These are phyloP conservation scores for Nemania diffusa DNA, from an alignment of 2,329 filamentous ascomycete species.

Conservation along the genomic window DNA sequence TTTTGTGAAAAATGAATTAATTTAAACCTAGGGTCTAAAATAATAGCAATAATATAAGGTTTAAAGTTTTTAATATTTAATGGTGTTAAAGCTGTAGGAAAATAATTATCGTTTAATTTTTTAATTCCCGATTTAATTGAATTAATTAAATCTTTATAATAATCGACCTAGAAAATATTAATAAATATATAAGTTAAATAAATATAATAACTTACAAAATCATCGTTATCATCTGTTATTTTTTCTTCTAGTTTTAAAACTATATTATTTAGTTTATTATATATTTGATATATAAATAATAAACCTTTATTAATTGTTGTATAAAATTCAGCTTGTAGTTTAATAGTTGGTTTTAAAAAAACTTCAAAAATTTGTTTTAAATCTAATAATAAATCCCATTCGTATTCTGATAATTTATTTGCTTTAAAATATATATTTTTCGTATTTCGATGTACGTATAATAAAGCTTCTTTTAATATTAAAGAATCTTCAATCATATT, in stretches of 20 bases:
- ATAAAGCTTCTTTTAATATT: no score
- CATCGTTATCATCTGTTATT: neutral
- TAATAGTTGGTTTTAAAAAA: conserved; percentile 10
- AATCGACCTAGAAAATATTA: neutral
- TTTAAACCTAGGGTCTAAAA: conserved; percentile 10
- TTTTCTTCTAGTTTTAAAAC: neutral
- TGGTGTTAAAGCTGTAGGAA: neutral
- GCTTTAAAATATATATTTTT: no score
- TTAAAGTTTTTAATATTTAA: neutral
- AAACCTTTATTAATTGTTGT: no score
- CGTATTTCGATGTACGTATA: no score
- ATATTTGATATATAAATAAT: conserved; percentile 19
- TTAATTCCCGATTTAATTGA: neutral
- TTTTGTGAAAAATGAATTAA: conserved; percentile 1
- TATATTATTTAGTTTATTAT: neutral
- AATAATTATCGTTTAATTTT: conserved; percentile 2
- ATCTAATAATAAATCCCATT: conserved; percentile 12
- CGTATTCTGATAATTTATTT: no score
- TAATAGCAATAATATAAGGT: conserved; percentile 9
- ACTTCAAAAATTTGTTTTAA: conserved; percentile 12
- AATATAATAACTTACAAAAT: conserved; percentile 6
- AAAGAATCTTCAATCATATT: no score
- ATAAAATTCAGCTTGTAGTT: conserved; percentile 13
- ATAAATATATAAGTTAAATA: neutral
- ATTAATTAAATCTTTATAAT: conserved; percentile 4